Base-by-base conservation (phyloP, 2,329 filamentous ascomycete species). In the Alternaria viburni region DNA sequence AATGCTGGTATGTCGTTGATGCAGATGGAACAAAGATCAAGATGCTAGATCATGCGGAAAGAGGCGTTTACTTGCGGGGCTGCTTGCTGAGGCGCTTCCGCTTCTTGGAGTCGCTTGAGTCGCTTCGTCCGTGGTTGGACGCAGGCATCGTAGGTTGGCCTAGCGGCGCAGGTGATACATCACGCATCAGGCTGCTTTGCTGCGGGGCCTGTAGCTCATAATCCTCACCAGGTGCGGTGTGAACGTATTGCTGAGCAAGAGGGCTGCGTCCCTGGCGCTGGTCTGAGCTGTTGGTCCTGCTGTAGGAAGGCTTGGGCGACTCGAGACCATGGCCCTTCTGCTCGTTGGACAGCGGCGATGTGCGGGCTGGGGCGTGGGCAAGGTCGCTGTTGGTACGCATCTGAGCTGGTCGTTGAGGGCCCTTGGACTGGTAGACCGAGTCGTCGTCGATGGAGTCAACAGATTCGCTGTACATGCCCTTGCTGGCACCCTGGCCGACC, bases 211-310 rank as follows among this genome's bases (percentile, higher is more conserved):
- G 74, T 63, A 81, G 67, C 68, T 81, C 79, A 36, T 77, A 76
- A 13, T 76, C 74, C 5, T 78, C 69, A 23, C 74, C 75, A 6
- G 76, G 72, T 43, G 74, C 73, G 5, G 74, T 77, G 41, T 76
- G 64, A n/a, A 78, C 72, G 64, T 82, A 83, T 62, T 80, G 79
- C 47, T 82, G 78, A 4, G 83, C 82, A 19, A 85, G 77, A 3
- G 83, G 83, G 62, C 81, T 83, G 26, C 80, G 78, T 54, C 81
- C 82, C 8, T 71, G 76, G n/a, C 80, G 74, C 52, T 63, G 59
- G 15, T 73, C 69, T 32, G 60, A 60, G 43, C 64, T 69, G 57
- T 50, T 65, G 36, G 63, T 57, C 25, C 67, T 58, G 57, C 68
- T 71, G 66, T 78, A 76, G 15, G 74, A 64, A 17, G 74, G 70